Conservation (phyloP, 345 rosid species). For the Arabis hirsuta region DNA sequence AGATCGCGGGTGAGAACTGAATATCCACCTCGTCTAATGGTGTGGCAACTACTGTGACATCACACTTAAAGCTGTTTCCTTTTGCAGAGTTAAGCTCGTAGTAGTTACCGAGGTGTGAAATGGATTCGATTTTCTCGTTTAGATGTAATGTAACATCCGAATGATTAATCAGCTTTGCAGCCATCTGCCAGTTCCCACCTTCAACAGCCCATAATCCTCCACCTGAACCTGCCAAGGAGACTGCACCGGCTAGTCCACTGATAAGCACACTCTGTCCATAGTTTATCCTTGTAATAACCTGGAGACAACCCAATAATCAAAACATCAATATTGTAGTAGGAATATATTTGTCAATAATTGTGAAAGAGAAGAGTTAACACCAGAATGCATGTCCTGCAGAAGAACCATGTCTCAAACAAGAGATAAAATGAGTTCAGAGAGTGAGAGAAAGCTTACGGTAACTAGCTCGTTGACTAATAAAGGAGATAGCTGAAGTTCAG, state of each 20-base stretch:
- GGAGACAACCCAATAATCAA: neutral
- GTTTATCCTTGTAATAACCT: conserved; percentile 93
- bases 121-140: conserved; percentile 67
- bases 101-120: conserved; percentile 59
- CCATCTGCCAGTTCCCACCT: conserved; percentile 99
- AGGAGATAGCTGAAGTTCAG: conserved; percentile 55
- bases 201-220: conserved; percentile 86
- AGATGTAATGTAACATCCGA: conserved; percentile 75
- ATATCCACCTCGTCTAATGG: conserved; percentile 81
- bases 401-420: conserved; percentile 4
- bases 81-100: conserved; percentile 82
- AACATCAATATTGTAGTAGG: neutral
- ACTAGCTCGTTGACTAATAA: conserved; percentile 65
- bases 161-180: conserved; percentile 67
- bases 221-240: conserved; percentile 94
- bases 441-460: conserved; percentile 58
- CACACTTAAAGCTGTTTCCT: conserved; percentile 68
- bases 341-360: neutral
- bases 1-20: conserved; percentile 64
- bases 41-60: conserved; percentile 73
- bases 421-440: neutral
- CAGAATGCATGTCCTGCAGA: neutral
- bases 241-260: conserved; percentile 97
- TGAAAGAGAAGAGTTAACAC: neutral
- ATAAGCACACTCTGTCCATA: conserved; percentile 85